Conservation (phyloP, 768 basidiomycete species). For the Mycena belliarum region DNA sequence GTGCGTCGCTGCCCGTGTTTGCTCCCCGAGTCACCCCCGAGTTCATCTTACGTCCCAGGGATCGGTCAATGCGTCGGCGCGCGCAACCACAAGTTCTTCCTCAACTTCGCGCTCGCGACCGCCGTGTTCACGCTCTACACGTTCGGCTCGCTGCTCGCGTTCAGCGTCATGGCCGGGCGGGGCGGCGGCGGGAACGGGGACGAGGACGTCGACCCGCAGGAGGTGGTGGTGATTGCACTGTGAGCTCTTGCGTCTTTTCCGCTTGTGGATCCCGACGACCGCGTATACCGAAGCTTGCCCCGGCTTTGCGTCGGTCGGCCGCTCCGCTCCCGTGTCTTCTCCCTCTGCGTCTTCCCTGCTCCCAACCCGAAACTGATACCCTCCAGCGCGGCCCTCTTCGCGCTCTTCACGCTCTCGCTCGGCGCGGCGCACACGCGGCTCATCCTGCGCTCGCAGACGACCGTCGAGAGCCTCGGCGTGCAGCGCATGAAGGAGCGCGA, state of each 20-base stretch:
- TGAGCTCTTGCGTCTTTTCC: conserved; percentile 37
- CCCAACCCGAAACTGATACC: background rate
- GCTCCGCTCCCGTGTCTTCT: background rate
- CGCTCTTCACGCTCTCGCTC: conserved; percentile 66
- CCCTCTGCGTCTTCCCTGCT: background rate
- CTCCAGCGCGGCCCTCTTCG: conserved; percentile 67
- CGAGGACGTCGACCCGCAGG: conserved; percentile 56
- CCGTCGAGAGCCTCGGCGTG: conserved; percentile 73
- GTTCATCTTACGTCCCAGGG: conserved; percentile 45
- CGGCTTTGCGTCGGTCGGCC: too few relatives aligned
- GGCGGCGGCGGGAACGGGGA: too few relatives aligned
- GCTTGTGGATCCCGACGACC: too few relatives aligned
- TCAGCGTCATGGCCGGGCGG: conserved; percentile 36
- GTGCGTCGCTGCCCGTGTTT: too few relatives aligned
- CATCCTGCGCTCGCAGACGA: conserved; percentile 66
- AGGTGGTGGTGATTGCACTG: conserved; percentile 75
- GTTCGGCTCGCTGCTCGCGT: conserved; percentile 58
- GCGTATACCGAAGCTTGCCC: too few relatives aligned
- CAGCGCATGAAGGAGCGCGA: conserved; percentile 69
- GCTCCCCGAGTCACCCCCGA: too few relatives aligned
- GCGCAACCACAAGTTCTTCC: conserved; percentile 90
- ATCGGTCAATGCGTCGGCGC: conserved; percentile 95
- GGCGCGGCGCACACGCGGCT: conserved; percentile 59
- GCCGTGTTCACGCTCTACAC: conserved; percentile 62
- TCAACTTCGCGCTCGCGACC: conserved; percentile 75